Evolutionary conservation across 768 basidiomycete genomes (phyloP).

Genomic region (Gautieria morchelliformis): DNA sequence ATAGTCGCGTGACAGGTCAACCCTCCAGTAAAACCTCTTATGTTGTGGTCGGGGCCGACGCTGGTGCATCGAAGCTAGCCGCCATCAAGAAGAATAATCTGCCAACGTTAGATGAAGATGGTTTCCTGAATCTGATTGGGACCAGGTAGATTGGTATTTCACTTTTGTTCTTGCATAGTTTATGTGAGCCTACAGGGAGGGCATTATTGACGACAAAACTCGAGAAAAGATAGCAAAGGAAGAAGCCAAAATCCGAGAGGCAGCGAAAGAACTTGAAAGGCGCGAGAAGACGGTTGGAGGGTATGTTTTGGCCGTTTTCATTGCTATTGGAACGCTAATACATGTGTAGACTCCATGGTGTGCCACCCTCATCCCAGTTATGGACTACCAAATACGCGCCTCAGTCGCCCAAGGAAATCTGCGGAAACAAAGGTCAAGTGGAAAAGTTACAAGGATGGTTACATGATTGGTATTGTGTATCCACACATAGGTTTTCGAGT

Average conservation of each 20-base stretch:
- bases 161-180: background rate
- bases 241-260: slow-evolving; percentile 58
- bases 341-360: slow-evolving; percentile 29
- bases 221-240: slow-evolving; percentile 77
- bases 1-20: slow-evolving; percentile 74
- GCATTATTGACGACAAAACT: slow-evolving; percentile 63
- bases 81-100: slow-evolving; percentile 77
- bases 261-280: slow-evolving; percentile 71
- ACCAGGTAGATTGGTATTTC: slow-evolving; percentile 47
- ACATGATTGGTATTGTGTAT: slow-evolving; percentile 62
- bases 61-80: slow-evolving; percentile 81
- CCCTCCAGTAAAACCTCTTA: slow-evolving; percentile 87
- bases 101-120: slow-evolving; percentile 75
- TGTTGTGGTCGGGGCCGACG: slow-evolving; percentile 80
- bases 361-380: slow-evolving; percentile 47
- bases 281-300: slow-evolving; percentile 46
- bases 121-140: slow-evolving; percentile 73
- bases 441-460: slow-evolving; percentile 88
- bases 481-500: background rate
- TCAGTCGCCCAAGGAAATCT: slow-evolving; percentile 76
- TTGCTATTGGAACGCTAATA: no score
- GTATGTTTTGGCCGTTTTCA: background rate
- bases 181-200: slow-evolving; percentile 18
- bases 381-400: slow-evolving; percentile 98
- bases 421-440: slow-evolving; percentile 88